Evolutionary conservation across 140 eudicot species (phyloP).

Genomic region (Stevia rebaudiana): DNA sequence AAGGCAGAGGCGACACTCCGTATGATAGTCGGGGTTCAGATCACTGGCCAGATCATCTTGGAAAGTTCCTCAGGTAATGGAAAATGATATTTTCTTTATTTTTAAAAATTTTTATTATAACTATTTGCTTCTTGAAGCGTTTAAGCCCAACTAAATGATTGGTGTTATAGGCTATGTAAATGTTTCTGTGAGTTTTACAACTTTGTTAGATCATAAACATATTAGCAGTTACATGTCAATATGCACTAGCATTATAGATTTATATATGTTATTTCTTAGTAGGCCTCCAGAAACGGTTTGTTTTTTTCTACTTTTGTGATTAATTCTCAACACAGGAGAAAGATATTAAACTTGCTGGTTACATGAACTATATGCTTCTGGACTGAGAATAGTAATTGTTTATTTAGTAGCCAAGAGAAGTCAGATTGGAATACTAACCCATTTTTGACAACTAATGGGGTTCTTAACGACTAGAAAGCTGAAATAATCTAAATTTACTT

Average conservation of each 20-base stretch:
- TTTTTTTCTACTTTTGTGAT: background rate
- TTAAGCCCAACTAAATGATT: background rate
- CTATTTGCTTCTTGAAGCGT: background rate
- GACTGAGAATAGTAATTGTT: slow-evolving; percentile 9
- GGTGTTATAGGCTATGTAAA: background rate
- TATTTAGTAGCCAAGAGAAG: background rate
- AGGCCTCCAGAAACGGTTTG: slow-evolving; percentile 2
- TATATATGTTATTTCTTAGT: background rate
- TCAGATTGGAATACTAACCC: background rate
- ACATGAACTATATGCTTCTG: background rate
- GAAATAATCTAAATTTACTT: background rate
- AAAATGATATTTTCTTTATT: background rate
- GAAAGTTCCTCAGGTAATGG: slow-evolving; percentile 76
- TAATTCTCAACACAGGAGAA: background rate
- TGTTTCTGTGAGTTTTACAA: background rate
- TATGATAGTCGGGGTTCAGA: slow-evolving; percentile 87
- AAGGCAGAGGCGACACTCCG: slow-evolving; percentile 63
- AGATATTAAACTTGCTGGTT: background rate
- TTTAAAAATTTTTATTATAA: background rate
- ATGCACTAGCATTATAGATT: background rate
- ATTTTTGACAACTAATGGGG: slow-evolving; percentile 2
- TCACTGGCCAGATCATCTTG: slow-evolving; percentile 77
- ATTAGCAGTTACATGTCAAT: background rate
- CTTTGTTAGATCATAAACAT: background rate
- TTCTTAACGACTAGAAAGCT: slow-evolving; percentile 10